phyloP scores from a whole-genome alignment of 257 asterid genomes.

The Plantago elongata region DNA sequence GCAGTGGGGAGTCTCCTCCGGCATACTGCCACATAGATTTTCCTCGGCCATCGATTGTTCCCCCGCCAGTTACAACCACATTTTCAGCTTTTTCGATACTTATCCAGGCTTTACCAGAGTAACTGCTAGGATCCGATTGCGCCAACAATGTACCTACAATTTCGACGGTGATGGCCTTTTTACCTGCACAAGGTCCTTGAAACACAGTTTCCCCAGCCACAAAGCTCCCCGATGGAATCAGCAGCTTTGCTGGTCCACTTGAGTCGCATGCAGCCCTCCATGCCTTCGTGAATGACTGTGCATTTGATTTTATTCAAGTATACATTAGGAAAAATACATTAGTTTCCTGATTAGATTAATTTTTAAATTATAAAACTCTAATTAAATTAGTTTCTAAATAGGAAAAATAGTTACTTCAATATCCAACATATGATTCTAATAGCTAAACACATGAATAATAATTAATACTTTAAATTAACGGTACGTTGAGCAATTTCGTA shows the following conservation, averaged over 20 bases:
- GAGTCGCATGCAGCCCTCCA: slow-evolving; percentile 56
- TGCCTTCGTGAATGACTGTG: neutral
- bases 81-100: slow-evolving; percentile 29
- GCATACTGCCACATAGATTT: slow-evolving; percentile 29
- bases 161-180: slow-evolving; percentile 39
- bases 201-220: slow-evolving; percentile 41
- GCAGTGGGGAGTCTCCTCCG: slow-evolving; percentile 23
- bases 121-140: slow-evolving; percentile 37
- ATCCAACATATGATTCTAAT: slow-evolving; percentile 17
- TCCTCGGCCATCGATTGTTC: slow-evolving; percentile 61
- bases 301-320: neutral
- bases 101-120: slow-evolving; percentile 42
- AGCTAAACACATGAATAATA: neutral
- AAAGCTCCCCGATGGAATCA: slow-evolving; percentile 47
- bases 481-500: slow-evolving; percentile 13
- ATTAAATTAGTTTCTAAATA: too few species aligned
- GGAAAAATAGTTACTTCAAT: too few species aligned
- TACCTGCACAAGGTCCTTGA: slow-evolving; percentile 52
- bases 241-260: slow-evolving; percentile 32
- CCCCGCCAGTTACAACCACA: slow-evolving; percentile 48
- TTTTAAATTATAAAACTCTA: too few species aligned
- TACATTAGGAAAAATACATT: too few species aligned
- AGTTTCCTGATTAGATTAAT: too few species aligned
- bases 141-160: slow-evolving; percentile 51
- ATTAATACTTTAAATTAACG: neutral